These are phyloP conservation scores for Hyparrhenia diplandra DNA, from an alignment of 176 grass and related monocot genomes.

Conservation along the genomic window DNA sequence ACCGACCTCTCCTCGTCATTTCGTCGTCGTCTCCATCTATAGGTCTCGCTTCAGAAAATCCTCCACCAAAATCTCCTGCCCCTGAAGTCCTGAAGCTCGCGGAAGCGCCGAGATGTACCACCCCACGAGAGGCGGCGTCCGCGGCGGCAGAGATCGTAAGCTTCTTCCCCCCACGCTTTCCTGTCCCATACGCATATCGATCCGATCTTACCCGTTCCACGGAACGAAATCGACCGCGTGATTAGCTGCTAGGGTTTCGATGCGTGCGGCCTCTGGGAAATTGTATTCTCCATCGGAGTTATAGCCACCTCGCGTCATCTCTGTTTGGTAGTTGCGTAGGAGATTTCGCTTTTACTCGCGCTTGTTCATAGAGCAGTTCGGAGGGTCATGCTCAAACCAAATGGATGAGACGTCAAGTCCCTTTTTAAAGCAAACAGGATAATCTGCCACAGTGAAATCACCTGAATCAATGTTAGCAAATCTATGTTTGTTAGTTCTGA, in stretches of 20 bases:
- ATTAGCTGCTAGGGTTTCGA: conserved; percentile 32
- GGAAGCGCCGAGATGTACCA: conserved; percentile 65
- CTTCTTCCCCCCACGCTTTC: not conserved
- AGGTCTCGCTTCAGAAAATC: not conserved
- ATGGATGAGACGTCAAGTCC: not conserved
- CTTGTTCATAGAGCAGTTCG: not conserved
- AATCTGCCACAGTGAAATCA: not conserved
- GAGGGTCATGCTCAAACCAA: not conserved
- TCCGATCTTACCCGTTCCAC: not conserved
- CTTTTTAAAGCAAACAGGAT: not conserved
- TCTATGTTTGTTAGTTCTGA: not conserved
- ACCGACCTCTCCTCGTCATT: not conserved
- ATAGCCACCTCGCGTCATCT: not conserved
- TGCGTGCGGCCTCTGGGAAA: not conserved
- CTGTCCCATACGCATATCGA: not conserved
- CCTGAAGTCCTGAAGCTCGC: not conserved
- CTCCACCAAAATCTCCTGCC: not conserved
- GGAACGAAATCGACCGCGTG: not conserved
- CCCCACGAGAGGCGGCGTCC: conserved; percentile 92
- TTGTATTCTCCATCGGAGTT: not conserved
- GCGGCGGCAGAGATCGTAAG: conserved; percentile 97
- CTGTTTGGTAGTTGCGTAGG: not conserved
- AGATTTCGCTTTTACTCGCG: not conserved
- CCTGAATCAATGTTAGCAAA: not conserved
- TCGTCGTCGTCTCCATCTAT: not conserved